Percentiles rank a stretch among this genome's conserved stretches.
phyloP scores from a whole-genome alignment of 352 stramenopile genomes.

The Pythium phragmitis region DNA sequence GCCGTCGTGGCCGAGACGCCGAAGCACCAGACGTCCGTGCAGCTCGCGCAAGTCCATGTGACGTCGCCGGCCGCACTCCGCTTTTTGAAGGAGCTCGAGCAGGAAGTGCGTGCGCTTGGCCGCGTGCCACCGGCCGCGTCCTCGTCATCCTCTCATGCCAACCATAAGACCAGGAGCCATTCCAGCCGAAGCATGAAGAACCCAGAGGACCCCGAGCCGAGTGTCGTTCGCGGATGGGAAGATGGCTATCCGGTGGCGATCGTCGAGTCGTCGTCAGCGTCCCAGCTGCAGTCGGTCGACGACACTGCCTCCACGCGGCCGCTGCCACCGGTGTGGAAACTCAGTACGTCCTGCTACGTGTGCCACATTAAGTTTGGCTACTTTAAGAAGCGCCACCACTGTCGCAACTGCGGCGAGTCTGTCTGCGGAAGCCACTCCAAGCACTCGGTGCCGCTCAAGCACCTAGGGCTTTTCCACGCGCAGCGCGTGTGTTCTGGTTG shows the following conservation, averaged over 20 bases:
- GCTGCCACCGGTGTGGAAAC: conserved; percentile 48
- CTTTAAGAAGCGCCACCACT: conserved; percentile 78
- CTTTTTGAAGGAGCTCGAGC: conserved; percentile 46
- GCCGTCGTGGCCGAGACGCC: conserved; percentile 48
- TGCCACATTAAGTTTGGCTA: conserved; percentile 78
- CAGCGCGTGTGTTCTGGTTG: conserved; percentile 69
- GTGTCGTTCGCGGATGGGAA: conserved; percentile 12
- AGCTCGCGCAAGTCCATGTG: conserved; percentile 43
- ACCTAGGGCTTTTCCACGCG: conserved; percentile 50
- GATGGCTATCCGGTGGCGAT: conserved; percentile 27
- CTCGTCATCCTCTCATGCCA: not conserved
- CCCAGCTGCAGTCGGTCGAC: conserved; percentile 10
- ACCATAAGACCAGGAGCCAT: conserved; percentile 3
- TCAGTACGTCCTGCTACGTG: conserved; percentile 53
- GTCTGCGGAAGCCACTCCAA: conserved; percentile 83
- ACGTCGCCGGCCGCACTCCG: conserved; percentile 26
- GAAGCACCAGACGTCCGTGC: conserved; percentile 44
- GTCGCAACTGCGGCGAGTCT: conserved; percentile 82
- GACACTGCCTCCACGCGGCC: conserved; percentile 15
- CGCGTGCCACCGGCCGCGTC: conserved; percentile 1
- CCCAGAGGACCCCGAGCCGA: conserved; percentile 12
- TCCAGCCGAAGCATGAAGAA: conserved; percentile 25
- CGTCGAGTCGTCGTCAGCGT: conserved; percentile 9
- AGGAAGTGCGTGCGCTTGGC: conserved; percentile 29
- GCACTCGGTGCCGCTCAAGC: conserved; percentile 56